Base-by-base conservation (phyloP, 1,284 basidiomycete genomes). In the Taiwanofungus camphoratus region DNA sequence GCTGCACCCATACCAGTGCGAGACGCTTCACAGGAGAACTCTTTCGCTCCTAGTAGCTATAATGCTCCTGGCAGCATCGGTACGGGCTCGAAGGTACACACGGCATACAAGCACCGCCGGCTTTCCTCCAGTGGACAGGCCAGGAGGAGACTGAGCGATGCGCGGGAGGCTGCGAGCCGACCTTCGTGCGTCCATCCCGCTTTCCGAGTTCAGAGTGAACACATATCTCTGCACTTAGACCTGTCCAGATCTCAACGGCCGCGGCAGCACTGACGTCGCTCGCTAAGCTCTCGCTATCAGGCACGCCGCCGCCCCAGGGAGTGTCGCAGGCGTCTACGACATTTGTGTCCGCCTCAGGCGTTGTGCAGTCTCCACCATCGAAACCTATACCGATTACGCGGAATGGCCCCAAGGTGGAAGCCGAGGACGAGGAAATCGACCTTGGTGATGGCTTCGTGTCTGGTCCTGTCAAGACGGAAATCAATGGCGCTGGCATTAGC, bases 101-200 rank as follows among this genome's bases (percentile, higher is more conserved):
- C 58, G 39, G 60, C 55, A 9, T 52, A 59, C 45, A 68, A 77
- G 61, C 77, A 82, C 46, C 80, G 86, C 42, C 68, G 84, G 22
- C 63, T 85, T 27, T 79, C 82, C 12, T 85, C 82, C 0, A 73
- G 77, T 7, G 79, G 82, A 12, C 79, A 82, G 63, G 68, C 75
- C 9, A 76, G 76, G 57, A 71, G 83, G 52, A 70, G 85, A 46
- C 60, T 85, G 52, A 86, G 82, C 60, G 85, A 88, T 60, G 85
- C 84, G 29, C 70, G 82, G 41, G 84, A 87, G 61, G 85, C 85
- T 32, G 79, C 79, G 38, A 69, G 68, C 47, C 70, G 84, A 50
- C 83, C 82, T 45, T 76, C 74, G 82, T 87, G 63, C 68, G 81
- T 82, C 50, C 49, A 47, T 48, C 36, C 36, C 44, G 37, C 40